Percentiles rank a stretch among this genome's conserved stretches.
These are phyloP conservation scores for Cercospora janseana DNA, from an alignment of 2,329 filamentous ascomycete genomes.

Conservation along the genomic window DNA sequence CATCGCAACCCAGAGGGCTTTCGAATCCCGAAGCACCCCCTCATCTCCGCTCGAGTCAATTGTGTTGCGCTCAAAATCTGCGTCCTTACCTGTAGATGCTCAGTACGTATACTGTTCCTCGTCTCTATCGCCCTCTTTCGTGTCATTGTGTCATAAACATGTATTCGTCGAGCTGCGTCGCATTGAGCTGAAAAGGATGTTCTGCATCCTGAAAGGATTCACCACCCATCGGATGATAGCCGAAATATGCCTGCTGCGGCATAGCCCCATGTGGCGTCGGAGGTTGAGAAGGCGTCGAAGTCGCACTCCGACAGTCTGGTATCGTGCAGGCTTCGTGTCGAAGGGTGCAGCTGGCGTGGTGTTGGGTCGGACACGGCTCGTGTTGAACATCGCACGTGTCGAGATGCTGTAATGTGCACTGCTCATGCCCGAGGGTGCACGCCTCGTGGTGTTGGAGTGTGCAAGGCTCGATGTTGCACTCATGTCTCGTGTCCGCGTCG, in stretches of 20 bases:
- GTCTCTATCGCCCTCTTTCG: background rate
- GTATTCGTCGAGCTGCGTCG: conserved; percentile 23
- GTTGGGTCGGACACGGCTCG: background rate
- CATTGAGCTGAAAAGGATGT: conserved; percentile 26
- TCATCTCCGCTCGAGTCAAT: no score
- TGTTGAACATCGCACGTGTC: background rate
- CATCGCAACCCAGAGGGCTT: no score
- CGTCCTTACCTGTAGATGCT: no score
- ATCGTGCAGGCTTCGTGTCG: conserved; percentile 21
- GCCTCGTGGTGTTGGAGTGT: conserved; percentile 6
- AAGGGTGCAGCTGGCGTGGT: background rate
- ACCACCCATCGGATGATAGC: conserved; percentile 21
- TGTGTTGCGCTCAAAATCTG: background rate
- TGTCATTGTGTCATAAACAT: conserved; percentile 25
- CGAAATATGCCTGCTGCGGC: conserved; percentile 18
- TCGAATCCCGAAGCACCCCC: no score
- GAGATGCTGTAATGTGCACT: conserved; percentile 16
- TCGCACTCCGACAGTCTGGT: conserved; percentile 24
- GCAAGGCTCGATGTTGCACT: conserved; percentile 15
- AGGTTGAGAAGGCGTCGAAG: conserved; percentile 25
- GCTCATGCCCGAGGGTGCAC: conserved; percentile 3
- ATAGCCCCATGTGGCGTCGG: conserved; percentile 22
- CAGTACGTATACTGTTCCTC: background rate
- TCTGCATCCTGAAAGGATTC: conserved; percentile 26
- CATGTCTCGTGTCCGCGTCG: conserved; percentile 21